These are phyloP conservation scores for Triglochin maritima DNA, from an alignment of 106 monocot genomes.

Conservation along the genomic window DNA sequence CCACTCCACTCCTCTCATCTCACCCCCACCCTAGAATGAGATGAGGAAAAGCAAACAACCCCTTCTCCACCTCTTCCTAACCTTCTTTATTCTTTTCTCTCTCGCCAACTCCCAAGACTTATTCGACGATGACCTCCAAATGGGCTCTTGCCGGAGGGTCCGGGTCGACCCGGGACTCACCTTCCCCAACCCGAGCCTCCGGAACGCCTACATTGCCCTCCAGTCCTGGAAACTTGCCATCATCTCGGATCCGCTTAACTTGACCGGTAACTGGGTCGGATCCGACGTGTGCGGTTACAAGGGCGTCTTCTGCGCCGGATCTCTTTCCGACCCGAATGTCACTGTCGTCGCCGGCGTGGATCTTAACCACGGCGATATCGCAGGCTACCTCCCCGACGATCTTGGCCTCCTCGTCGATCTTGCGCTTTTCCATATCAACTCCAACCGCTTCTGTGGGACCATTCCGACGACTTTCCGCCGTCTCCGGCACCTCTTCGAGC, in stretches of 20 bases:
- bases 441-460: constrained; percentile 1
- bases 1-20: too few species aligned
- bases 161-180: neutral
- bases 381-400: constrained; percentile 4
- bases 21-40: too few species aligned
- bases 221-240: constrained; percentile 23
- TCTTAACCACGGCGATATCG: constrained; percentile 20
- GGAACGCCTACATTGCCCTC: constrained; percentile 23
- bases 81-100: too few species aligned
- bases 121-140: too few species aligned
- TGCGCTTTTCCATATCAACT: constrained; percentile 9
- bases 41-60: too few species aligned
- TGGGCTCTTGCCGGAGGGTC: neutral
- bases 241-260: constrained; percentile 18
- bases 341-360: constrained; percentile 16
- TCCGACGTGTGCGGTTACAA: too few species aligned
- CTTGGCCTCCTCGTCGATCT: constrained; percentile 1
- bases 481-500: constrained; percentile 21
- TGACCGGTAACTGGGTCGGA: neutral
- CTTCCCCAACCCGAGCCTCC: constrained; percentile 18
- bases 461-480: neutral
- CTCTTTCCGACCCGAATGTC: too few species aligned
- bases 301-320: too few species aligned
- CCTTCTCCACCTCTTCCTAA: too few species aligned
- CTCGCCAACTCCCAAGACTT: too few species aligned